Percentiles rank a stretch among this genome's conserved stretches.
These are phyloP conservation scores for Boechera divaricarpa DNA, from an alignment of 345 rosid species.

Conservation along the genomic window DNA sequence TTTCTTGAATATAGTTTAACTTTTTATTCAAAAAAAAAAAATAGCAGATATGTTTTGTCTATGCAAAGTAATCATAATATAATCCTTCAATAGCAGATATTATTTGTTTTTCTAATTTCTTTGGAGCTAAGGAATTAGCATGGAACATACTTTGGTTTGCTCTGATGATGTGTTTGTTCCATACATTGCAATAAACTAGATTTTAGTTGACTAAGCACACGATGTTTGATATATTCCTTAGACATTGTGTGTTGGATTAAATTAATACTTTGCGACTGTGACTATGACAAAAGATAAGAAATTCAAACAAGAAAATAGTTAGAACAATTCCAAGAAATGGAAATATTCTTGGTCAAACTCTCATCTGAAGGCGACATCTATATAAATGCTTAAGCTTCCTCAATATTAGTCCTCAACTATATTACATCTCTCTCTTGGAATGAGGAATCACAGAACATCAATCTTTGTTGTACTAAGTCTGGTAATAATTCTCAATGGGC, in stretches of 20 bases:
- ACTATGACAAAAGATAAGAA: background rate
- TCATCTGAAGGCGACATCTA: background rate
- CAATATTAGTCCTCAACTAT: background rate
- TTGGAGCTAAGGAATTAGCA: background rate
- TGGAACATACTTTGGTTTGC: background rate
- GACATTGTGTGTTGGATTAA: background rate
- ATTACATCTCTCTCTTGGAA: background rate
- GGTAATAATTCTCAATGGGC: conserved; percentile 21
- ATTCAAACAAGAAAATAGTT: background rate
- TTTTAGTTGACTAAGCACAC: conserved; percentile 28
- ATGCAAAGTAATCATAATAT: too few relatives aligned
- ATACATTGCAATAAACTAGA: background rate
- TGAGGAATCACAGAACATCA: conserved; percentile 11
- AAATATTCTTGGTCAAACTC: conserved; percentile 5
- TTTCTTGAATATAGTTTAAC: too few relatives aligned
- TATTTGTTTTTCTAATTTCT: background rate
- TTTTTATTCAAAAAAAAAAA: too few relatives aligned
- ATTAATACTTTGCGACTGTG: background rate
- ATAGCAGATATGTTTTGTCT: too few relatives aligned
- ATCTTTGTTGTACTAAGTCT: conserved; percentile 11
- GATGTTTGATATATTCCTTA: background rate
- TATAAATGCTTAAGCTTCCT: background rate
- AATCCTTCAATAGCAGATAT: background rate
- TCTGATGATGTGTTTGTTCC: background rate
- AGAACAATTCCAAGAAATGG: conserved; percentile 8